Evolutionary conservation across 352 stramenopile genomes (phyloP).

Genomic region (Pythium graminicola): DNA sequence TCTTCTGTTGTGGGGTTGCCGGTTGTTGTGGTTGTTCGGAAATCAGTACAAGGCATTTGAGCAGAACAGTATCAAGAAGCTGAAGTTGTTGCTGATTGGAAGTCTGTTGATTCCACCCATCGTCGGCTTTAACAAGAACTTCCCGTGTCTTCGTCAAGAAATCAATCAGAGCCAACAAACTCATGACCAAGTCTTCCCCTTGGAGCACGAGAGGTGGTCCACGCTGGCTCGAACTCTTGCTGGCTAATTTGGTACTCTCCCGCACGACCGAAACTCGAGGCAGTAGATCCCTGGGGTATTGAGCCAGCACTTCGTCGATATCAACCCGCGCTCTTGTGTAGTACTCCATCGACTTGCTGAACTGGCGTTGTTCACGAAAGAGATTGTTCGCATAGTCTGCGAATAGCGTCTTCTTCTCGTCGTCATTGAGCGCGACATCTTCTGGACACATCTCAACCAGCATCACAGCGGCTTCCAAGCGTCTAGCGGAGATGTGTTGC

Average conservation of each 20-base stretch:
- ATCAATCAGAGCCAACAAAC: constrained; percentile 44
- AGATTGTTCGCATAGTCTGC: constrained; percentile 50
- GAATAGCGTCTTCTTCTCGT: constrained; percentile 47
- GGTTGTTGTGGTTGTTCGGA: constrained; percentile 27
- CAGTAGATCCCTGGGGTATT: constrained; percentile 67
- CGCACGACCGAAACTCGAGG: constrained; percentile 34
- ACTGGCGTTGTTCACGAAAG: constrained; percentile 34
- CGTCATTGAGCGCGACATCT: constrained; percentile 48
- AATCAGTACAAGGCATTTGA: constrained; percentile 77
- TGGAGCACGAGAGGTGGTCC: constrained; percentile 18
- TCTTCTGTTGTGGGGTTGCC: constrained; percentile 22
- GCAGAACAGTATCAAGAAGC: constrained; percentile 70
- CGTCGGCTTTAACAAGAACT: neutral
- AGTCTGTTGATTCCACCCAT: constrained; percentile 4
- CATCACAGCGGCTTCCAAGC: constrained; percentile 52
- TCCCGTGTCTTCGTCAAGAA: constrained; percentile 45
- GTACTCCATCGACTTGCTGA: constrained; percentile 51
- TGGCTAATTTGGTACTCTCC: neutral
- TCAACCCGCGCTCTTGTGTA: constrained; percentile 43
- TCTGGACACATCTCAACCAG: constrained; percentile 62
- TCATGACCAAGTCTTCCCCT: constrained; percentile 42
- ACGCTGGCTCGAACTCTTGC: neutral
- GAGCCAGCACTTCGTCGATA: constrained; percentile 53
- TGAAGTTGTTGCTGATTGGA: constrained; percentile 28
- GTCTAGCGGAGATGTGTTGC: constrained; percentile 26